Evolutionary conservation across 768 basidiomycete species (phyloP).

Genomic region (Mrakia hoshinonis): DNA sequence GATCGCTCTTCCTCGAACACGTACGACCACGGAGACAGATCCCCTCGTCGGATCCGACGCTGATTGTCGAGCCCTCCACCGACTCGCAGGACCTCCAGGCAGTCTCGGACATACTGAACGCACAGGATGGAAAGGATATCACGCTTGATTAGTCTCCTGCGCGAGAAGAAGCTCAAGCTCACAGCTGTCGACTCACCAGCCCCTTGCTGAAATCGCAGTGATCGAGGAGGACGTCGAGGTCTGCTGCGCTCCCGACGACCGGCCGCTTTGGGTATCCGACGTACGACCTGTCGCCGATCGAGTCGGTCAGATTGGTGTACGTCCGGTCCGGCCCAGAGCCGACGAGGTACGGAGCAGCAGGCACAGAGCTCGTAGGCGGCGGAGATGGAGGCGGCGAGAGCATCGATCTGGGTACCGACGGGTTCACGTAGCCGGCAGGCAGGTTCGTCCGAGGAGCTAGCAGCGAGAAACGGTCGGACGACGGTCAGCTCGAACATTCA

Average conservation of each 20-base stretch:
- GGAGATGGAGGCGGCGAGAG: constrained; percentile 31
- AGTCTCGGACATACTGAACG: constrained; percentile 86
- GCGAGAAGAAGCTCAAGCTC: not conserved
- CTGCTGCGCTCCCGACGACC: constrained; percentile 69
- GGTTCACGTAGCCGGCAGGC: constrained; percentile 35
- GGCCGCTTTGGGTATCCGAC: constrained; percentile 78
- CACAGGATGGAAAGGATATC: not conserved
- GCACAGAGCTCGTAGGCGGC: constrained; percentile 32
- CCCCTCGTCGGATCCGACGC: constrained; percentile 62
- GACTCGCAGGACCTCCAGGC: constrained; percentile 84
- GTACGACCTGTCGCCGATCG: constrained; percentile 32
- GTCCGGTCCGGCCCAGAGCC: constrained; percentile 70
- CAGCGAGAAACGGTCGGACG: constrained; percentile 34
- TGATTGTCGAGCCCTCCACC: constrained; percentile 82
- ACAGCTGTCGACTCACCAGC: constrained; percentile 36
- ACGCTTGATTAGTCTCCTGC: not conserved
- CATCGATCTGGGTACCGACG: constrained; percentile 36
- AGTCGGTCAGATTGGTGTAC: constrained; percentile 63
- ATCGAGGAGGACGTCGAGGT: constrained; percentile 83
- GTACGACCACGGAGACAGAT: constrained; percentile 76
- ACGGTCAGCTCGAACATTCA: not conserved
- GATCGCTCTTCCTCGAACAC: constrained; percentile 59
- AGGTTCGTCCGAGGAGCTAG: constrained; percentile 39
- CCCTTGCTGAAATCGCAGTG: constrained; percentile 80
- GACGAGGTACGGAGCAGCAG: constrained; percentile 50